Evolutionary conservation across 805 yeast species (phyloP), one percentile per base, ranked within the genome.

Genomic region (Kregervanrija pseudodelftensis): DNA sequence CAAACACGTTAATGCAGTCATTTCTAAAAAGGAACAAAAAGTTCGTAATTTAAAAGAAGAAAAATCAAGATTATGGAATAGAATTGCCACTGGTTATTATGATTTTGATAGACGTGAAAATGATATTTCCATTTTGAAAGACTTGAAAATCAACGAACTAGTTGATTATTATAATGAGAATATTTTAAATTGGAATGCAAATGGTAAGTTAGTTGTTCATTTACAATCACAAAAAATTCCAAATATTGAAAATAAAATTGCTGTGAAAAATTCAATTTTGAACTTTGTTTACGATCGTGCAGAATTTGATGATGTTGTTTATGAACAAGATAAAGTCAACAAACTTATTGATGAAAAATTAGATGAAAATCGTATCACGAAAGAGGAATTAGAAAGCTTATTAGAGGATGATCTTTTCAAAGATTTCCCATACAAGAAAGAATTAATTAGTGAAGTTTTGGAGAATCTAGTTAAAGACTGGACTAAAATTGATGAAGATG

Each of bases 31-130:
- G 53, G 64, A 77, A 36, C 85, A 85, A 56, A 85, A 84, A 54
- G 70, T 76, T 55, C 87, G 86, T 65, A 89, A 88, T 54, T 69
- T 90, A 64, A 67, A 69, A 44, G 96, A 91, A 59, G 98, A 93
- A 64, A 72, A 77, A 40, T 58, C 67, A 9, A 68, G 81, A 54
- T 82, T 77, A 61, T 80, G 88, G 77, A 69, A 74, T 43, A 72
- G 78, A 11, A 83, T 93, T 46, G 76, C 77, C 30, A 72, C 78
- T 45, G 96, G 96, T 5, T 84, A 70, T 63, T 90, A 84, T 58
- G 87, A 91, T 59, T 91, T 88, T 64, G 64, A 70, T 33, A 71
- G 76, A 43, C 70, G 78, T 46, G 75, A 69, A 34, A 65, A 68
- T 39, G 82, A 81, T 47, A 88, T 85, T 7, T 70, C 71, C 37